Evolutionary conservation across 768 basidiomycete genomes (phyloP).

Genomic region (Boletus fagicola): DNA sequence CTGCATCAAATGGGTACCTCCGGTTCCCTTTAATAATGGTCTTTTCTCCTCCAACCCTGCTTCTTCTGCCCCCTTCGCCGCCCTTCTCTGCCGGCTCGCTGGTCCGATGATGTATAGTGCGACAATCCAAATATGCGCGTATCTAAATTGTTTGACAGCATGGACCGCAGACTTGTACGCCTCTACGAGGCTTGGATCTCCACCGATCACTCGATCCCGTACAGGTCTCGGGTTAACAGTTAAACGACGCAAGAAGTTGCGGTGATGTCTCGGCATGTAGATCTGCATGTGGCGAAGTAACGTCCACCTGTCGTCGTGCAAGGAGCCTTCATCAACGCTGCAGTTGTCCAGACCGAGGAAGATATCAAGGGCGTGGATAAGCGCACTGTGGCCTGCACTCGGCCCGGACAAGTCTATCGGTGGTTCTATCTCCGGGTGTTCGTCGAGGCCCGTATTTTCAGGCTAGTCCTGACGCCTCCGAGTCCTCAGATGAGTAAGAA

Average conservation of each 20-base stretch:
- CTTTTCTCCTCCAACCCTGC: constrained; percentile 22
- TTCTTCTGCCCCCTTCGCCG: constrained; percentile 1
- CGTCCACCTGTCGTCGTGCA: constrained; percentile 24
- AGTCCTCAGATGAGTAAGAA: no score
- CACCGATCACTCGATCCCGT: constrained; percentile 47
- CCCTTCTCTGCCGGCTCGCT: constrained; percentile 35
- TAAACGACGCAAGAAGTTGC: constrained; percentile 73
- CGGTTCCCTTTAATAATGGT: constrained; percentile 61
- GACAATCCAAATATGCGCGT: constrained; percentile 75
- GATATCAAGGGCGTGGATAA: constrained; percentile 71
- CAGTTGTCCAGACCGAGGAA: constrained; percentile 66
- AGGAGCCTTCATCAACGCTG: constrained; percentile 20
- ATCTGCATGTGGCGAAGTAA: constrained; percentile 72
- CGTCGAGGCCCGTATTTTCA: no score
- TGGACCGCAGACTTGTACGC: constrained; percentile 66
- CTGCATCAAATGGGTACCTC: constrained; percentile 73
- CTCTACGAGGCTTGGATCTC: constrained; percentile 36
- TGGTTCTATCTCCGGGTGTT: constrained; percentile 40
- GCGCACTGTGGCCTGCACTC: constrained; percentile 78
- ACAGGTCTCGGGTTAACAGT: constrained; percentile 56
- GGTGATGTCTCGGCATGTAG: constrained; percentile 84
- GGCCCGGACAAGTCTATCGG: constrained; percentile 68
- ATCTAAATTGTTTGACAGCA: constrained; percentile 70
- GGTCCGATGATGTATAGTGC: constrained; percentile 75
- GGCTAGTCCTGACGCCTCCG: no score